Conservation (phyloP, 1,139 yeast species). For the Scheffersomyces segobiensis region DNA sequence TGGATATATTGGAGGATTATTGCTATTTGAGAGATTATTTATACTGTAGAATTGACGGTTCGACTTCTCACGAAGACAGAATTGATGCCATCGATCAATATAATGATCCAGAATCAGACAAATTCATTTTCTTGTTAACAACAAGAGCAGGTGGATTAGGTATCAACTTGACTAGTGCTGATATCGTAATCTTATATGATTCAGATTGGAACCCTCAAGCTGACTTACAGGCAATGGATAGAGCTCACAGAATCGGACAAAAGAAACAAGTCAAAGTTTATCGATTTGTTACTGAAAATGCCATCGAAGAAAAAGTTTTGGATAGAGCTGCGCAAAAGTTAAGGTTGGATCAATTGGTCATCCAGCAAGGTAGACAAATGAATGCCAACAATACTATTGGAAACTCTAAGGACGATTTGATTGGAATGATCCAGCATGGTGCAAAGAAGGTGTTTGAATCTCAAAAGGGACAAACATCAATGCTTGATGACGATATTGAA, state of each 20-base stretch:
- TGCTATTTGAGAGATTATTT: conserved; percentile 80
- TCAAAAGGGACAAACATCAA: conserved; percentile 29
- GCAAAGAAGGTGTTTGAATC: conserved; percentile 82
- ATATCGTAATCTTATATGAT: conserved; percentile 84
- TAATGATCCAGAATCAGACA: conserved; percentile 78
- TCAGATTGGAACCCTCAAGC: conserved; percentile 99
- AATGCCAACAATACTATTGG: conserved; percentile 44
- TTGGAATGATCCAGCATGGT: conserved; percentile 96
- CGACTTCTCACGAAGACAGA: conserved; percentile 92
- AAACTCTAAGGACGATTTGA: conserved; percentile 78
- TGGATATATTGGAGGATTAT: conserved; percentile 92
- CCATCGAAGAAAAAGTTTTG: conserved; percentile 92
- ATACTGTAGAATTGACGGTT: conserved; percentile 93
- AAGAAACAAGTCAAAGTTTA: conserved; percentile 92
- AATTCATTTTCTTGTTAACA: conserved; percentile 82
- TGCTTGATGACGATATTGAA: conserved; percentile 76
- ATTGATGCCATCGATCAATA: conserved; percentile 90
- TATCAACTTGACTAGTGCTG: conserved; percentile 90
- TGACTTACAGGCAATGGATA: conserved; percentile 97
- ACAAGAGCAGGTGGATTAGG: conserved; percentile 99
- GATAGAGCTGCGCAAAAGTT: conserved; percentile 96
- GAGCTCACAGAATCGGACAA: conserved; percentile 98
- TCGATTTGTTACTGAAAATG: conserved; percentile 91
- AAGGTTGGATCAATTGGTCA: conserved; percentile 89
- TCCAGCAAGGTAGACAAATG: conserved; percentile 83